Conservation (phyloP, 2,329 filamentous ascomycete species). For the Fusarium buharicum region DNA sequence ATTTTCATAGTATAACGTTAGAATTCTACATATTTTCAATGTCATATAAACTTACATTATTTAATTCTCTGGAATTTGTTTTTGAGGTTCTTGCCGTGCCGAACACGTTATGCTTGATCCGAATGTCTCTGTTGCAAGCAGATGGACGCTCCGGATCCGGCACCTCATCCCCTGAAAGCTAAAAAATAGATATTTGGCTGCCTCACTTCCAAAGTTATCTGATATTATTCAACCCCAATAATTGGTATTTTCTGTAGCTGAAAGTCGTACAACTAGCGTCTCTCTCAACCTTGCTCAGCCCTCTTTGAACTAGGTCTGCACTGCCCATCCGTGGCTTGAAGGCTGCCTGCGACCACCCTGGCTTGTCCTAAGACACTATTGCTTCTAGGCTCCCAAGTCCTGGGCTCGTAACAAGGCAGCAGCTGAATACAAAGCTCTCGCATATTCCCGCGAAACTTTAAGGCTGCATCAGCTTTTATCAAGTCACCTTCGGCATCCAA, state of each 20-base stretch:
- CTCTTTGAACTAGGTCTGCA: slow-evolving; percentile 23
- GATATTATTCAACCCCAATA: too few species aligned
- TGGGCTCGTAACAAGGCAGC: slow-evolving; percentile 40
- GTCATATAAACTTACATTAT: too few species aligned
- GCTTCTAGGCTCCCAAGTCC: slow-evolving; percentile 24
- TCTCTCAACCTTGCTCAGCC: slow-evolving; percentile 9
- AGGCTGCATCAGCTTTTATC: neutral
- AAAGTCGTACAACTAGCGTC: slow-evolving; percentile 10
- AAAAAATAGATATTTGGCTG: neutral
- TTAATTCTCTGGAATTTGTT: neutral
- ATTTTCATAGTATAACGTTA: too few species aligned
- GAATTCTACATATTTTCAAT: too few species aligned
- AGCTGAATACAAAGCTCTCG: slow-evolving; percentile 41
- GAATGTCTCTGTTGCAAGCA: slow-evolving; percentile 25
- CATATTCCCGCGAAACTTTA: slow-evolving; percentile 7
- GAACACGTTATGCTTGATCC: neutral
- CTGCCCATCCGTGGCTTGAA: slow-evolving; percentile 31
- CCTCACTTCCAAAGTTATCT: neutral
- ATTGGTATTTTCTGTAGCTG: too few species aligned
- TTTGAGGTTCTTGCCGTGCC: neutral
- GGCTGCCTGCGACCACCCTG: slow-evolving; percentile 38
- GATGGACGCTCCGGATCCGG: slow-evolving; percentile 6
- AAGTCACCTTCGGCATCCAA: neutral
- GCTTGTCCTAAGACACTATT: slow-evolving; percentile 25
- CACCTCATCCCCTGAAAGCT: neutral